Evolutionary conservation across 768 basidiomycete genomes (phyloP).

Genomic region (Mycena vulgaris): DNA sequence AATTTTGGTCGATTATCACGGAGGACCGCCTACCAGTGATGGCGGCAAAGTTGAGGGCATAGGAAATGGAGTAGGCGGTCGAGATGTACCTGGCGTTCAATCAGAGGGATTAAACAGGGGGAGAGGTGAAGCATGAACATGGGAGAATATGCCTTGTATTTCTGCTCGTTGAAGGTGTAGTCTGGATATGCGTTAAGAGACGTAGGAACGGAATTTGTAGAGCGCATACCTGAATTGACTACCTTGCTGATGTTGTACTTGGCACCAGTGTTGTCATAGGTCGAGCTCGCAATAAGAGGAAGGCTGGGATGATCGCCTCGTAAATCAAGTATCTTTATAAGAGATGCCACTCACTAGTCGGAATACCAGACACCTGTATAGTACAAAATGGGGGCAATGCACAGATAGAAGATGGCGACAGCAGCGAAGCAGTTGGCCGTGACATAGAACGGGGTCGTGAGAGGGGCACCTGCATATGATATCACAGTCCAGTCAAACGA

Average conservation of each 20-base stretch:
- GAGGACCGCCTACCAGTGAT: constrained; percentile 9
- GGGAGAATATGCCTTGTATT: constrained; percentile 22
- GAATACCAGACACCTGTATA: constrained; percentile 24
- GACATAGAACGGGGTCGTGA: constrained; percentile 22
- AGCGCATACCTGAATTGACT: constrained; percentile 6
- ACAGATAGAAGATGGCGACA: constrained; percentile 19
- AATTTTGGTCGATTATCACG: not conserved
- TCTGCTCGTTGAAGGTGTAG: constrained; percentile 13
- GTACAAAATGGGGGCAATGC: constrained; percentile 19
- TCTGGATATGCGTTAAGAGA: not conserved
- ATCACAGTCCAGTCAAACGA: constrained; percentile 21
- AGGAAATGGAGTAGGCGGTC: constrained; percentile 16
- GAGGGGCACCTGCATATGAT: constrained; percentile 10
- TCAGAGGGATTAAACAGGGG: not conserved
- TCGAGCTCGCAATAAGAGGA: constrained; percentile 18
- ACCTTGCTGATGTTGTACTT: constrained; percentile 22
- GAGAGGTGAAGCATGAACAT: not conserved
- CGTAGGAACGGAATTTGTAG: too few relatives aligned
- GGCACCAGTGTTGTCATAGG: constrained; percentile 17
- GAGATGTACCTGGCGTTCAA: constrained; percentile 10
- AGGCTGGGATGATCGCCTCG: constrained; percentile 3
- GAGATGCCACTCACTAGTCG: constrained; percentile 14
- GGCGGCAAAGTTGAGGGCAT: constrained; percentile 26
- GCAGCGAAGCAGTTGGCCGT: constrained; percentile 23
- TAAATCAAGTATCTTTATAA: not conserved